Conservation (phyloP, 306 rosid genomes). For the Quercus rubra region DNA sequence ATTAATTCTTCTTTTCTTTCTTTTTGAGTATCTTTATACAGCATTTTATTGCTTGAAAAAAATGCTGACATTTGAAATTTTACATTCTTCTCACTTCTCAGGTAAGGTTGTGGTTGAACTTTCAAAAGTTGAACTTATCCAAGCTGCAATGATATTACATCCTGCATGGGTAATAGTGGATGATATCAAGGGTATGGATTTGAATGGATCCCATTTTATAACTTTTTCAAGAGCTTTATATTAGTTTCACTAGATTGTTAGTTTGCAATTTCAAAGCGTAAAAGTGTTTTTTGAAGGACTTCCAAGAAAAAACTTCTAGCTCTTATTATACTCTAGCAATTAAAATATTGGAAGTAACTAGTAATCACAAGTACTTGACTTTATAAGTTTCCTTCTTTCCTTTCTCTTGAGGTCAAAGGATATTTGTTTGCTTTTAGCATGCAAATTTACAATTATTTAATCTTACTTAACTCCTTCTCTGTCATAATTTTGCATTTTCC, state of each 20-base stretch:
- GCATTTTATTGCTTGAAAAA: not conserved
- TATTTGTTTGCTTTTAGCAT: not conserved
- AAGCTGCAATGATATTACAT: slow-evolving; percentile 64
- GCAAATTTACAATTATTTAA: no score
- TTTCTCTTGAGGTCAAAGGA: not conserved
- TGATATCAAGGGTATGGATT: slow-evolving; percentile 51
- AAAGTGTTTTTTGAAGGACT: not conserved
- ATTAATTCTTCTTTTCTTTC: not conserved
- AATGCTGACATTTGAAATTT: not conserved
- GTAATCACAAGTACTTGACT: not conserved
- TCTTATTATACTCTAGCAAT: not conserved
- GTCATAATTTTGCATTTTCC: no score
- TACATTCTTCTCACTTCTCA: slow-evolving; percentile 5
- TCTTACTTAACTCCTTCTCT: no score
- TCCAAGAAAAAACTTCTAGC: not conserved
- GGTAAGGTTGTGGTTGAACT: slow-evolving; percentile 79
- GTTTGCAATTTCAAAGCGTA: not conserved
- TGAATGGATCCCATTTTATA: not conserved
- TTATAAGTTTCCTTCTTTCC: not conserved
- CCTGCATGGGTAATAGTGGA: slow-evolving; percentile 61
- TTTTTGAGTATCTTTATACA: not conserved
- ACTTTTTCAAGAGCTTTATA: not conserved
- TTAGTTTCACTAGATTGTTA: not conserved
- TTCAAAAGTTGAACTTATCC: slow-evolving; percentile 37
- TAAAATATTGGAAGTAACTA: not conserved